Evolutionary conservation across 192 early-diverging fungal species (phyloP).

Genomic region (Coemansia asiatica): DNA sequence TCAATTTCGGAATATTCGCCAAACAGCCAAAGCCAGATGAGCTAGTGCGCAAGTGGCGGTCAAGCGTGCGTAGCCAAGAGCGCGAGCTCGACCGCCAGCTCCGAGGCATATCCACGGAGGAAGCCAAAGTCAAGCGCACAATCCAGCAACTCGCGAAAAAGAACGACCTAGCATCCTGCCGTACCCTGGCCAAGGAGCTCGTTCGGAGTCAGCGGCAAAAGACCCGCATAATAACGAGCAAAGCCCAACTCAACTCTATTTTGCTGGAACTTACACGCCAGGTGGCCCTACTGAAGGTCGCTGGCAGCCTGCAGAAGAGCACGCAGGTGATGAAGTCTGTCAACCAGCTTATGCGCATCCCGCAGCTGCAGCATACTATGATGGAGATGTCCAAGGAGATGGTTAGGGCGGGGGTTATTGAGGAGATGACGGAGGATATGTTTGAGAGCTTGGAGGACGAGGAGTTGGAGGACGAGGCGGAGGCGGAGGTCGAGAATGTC

Average conservation of each 20-base stretch:
- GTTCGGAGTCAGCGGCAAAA: slow-evolving; percentile 77
- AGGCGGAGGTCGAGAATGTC: slow-evolving; percentile 90
- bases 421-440: slow-evolving; percentile 92
- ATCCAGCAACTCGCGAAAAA: slow-evolving; percentile 90
- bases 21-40: slow-evolving; percentile 47
- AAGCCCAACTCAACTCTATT: slow-evolving; percentile 92
- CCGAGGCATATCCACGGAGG: slow-evolving; percentile 76
- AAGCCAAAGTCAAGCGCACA: slow-evolving; percentile 72
- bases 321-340: slow-evolving; percentile 90
- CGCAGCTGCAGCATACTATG: slow-evolving; percentile 80
- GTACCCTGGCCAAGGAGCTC: slow-evolving; percentile 80
- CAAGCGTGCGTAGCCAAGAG: slow-evolving; percentile 77
- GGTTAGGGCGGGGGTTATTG: slow-evolving; percentile 97
- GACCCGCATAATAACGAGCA: slow-evolving; percentile 77
- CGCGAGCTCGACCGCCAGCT: slow-evolving; percentile 84
- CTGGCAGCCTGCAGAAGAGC: slow-evolving; percentile 82
- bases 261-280: slow-evolving; percentile 86
- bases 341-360: slow-evolving; percentile 82
- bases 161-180: slow-evolving; percentile 71
- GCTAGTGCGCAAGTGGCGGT: slow-evolving; percentile 91
- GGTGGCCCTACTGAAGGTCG: slow-evolving; percentile 82
- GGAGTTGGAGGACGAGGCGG: slow-evolving; percentile 90
- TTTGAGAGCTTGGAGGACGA: slow-evolving; percentile 87
- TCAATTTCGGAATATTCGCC: slow-evolving; percentile 23
- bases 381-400: slow-evolving; percentile 94